phyloP scores from a whole-genome alignment of 805 yeast species.

The Blastobotrys attinorum region DNA sequence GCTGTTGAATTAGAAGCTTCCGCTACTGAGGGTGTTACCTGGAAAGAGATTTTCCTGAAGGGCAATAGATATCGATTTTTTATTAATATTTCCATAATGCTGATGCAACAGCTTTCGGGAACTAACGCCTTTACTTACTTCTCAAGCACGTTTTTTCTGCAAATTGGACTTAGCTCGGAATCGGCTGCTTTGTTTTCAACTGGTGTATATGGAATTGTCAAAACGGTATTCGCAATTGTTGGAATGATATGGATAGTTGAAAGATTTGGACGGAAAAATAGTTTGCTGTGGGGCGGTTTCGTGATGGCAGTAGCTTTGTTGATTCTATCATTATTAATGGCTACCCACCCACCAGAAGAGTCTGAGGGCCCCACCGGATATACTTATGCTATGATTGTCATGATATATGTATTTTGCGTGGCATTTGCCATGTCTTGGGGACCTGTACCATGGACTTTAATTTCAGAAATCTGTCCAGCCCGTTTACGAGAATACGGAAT shows the following conservation, averaged over 20 bases:
- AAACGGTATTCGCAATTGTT: slow-evolving; percentile 10
- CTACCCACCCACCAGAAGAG: slow-evolving; percentile 15
- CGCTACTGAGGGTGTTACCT: slow-evolving; percentile 43
- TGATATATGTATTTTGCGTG: slow-evolving; percentile 50
- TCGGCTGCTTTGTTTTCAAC: slow-evolving; percentile 15
- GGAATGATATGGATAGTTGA: slow-evolving; percentile 12
- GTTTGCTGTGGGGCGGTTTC: slow-evolving; percentile 13
- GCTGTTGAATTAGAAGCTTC: slow-evolving; percentile 44
- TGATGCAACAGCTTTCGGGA: slow-evolving; percentile 84
- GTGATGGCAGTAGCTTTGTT: slow-evolving; percentile 36
- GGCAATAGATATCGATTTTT: slow-evolving; percentile 30
- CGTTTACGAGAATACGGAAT: slow-evolving; percentile 39
- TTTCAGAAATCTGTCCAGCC: slow-evolving; percentile 17
- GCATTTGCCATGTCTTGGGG: slow-evolving; percentile 35
- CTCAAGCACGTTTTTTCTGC: slow-evolving; percentile 72
- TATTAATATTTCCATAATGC: slow-evolving; percentile 39
- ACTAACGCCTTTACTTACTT: slow-evolving; percentile 85
- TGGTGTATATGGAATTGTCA: slow-evolving; percentile 18
- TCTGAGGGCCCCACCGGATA: slow-evolving; percentile 4
- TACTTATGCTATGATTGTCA: slow-evolving; percentile 41
- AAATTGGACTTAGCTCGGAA: slow-evolving; percentile 42
- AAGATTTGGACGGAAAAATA: slow-evolving; percentile 14
- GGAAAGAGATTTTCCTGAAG: slow-evolving; percentile 35
- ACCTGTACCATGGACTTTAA: slow-evolving; percentile 17
- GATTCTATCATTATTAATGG: slow-evolving; percentile 43